A percentile compares a stretch with the other conserved stretches of the same genome.
Evolutionary conservation across 345 rosid genomes (phyloP).

Genomic region (Dimocarpus longan): DNA sequence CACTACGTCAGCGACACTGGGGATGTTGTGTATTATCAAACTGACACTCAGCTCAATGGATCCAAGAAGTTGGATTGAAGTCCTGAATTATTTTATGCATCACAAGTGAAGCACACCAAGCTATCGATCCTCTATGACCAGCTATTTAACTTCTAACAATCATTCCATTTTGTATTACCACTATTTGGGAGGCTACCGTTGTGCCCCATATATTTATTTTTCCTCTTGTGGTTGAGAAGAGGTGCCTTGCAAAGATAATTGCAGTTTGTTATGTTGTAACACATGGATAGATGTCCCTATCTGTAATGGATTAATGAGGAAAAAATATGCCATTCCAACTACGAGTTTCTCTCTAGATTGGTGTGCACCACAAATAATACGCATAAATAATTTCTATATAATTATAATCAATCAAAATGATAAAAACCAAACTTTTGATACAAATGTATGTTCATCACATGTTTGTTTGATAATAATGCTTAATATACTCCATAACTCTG

Average conservation of each 20-base stretch:
- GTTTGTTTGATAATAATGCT: not conserved
- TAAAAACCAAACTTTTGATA: not conserved
- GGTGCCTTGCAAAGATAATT: not conserved
- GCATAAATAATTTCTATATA: not conserved
- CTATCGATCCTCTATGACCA: not conserved
- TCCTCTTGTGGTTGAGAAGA: not conserved
- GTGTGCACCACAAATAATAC: not conserved
- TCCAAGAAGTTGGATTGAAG: constrained; percentile 31
- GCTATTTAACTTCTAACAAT: not conserved
- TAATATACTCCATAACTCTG: not conserved
- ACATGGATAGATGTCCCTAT: not conserved
- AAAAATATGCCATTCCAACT: not conserved
- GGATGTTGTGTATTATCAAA: constrained; percentile 70
- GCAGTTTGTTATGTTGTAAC: not conserved
- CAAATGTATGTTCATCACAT: not conserved
- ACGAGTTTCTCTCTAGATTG: not conserved
- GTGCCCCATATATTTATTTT: not conserved
- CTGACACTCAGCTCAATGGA: constrained; percentile 48
- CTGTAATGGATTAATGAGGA: not conserved
- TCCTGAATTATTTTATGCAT: not conserved
- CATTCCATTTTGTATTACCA: not conserved
- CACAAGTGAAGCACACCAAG: not conserved
- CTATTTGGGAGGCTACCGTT: not conserved
- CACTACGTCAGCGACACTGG: constrained; percentile 78
- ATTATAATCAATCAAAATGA: not conserved